Evolutionary conservation across 2,329 filamentous ascomycete species (phyloP).

Genomic region (Aureobasidium sp.): DNA sequence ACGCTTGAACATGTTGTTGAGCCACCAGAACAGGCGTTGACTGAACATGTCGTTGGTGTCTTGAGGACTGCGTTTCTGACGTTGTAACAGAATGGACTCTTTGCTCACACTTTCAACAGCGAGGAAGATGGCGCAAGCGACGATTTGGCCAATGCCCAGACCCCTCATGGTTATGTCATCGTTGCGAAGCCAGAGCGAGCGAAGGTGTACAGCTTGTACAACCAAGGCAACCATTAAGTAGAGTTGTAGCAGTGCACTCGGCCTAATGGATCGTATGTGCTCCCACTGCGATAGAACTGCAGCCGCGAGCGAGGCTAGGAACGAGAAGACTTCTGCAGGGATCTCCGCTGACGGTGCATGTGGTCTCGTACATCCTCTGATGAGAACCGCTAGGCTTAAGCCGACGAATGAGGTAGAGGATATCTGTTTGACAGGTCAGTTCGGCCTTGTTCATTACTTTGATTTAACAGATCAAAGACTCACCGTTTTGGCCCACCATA

Average conservation of each 20-base stretch:
- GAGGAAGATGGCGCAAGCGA: constrained; percentile 22
- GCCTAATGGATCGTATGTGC: constrained; percentile 24
- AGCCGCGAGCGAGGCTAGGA: constrained; percentile 21
- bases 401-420: constrained; percentile 20
- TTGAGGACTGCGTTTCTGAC: constrained; percentile 27
- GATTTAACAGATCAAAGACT: neutral
- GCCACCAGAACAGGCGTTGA: constrained; percentile 32
- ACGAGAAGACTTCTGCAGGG: constrained; percentile 22
- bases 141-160: constrained; percentile 20
- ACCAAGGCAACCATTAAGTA: constrained; percentile 25
- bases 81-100: constrained; percentile 21
- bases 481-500: constrained; percentile 23
- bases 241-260: constrained; percentile 26
- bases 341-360: constrained; percentile 20
- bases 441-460: no score
- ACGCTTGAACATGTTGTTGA: constrained; percentile 30
- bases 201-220: constrained; percentile 24
- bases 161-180: constrained; percentile 18
- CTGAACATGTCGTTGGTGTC: constrained; percentile 32
- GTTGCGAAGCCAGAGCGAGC: constrained; percentile 24
- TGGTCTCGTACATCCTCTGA: constrained; percentile 14
- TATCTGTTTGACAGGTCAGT: constrained; percentile 1
- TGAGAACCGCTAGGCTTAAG: constrained; percentile 22
- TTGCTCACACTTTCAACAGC: constrained; percentile 26
- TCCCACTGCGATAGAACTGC: constrained; percentile 24